phyloP scores from a whole-genome alignment of 257 asterid species.

The Avicennia marina region DNA sequence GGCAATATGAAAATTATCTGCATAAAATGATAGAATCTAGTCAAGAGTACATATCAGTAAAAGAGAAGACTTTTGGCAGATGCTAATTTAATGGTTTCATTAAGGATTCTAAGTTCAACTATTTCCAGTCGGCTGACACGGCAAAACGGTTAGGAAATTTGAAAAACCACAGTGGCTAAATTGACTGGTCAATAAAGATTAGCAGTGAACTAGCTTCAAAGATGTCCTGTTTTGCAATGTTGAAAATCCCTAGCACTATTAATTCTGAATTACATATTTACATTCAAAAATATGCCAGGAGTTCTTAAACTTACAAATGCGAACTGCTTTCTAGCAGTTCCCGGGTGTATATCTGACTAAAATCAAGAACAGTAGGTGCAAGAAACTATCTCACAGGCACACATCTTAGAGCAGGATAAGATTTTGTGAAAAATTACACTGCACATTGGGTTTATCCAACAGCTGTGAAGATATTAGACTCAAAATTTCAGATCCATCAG shows the following conservation, averaged over 20 bases:
- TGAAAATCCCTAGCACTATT: neutral
- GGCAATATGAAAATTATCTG: no score
- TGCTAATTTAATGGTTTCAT: neutral
- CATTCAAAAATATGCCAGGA: no score
- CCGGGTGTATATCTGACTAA: no score
- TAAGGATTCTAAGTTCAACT: neutral
- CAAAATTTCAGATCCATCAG: neutral
- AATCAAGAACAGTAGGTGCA: no score
- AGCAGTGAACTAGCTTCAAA: slow-evolving; percentile 1
- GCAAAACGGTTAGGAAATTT: neutral
- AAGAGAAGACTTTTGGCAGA: neutral
- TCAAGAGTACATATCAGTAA: neutral
- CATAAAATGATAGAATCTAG: no score
- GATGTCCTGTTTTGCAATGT: neutral
- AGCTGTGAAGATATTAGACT: no score
- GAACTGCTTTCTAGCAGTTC: no score
- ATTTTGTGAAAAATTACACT: no score
- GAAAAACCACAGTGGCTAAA: neutral
- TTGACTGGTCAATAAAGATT: neutral
- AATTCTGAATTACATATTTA: slow-evolving; percentile 5
- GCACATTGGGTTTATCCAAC: no score
- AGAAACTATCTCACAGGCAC: no score
- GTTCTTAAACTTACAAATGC: no score
- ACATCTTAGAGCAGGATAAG: no score
- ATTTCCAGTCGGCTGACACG: neutral